phyloP scores from a whole-genome alignment of 1,139 yeast species.

The Meyerozyma guilliermondii region DNA sequence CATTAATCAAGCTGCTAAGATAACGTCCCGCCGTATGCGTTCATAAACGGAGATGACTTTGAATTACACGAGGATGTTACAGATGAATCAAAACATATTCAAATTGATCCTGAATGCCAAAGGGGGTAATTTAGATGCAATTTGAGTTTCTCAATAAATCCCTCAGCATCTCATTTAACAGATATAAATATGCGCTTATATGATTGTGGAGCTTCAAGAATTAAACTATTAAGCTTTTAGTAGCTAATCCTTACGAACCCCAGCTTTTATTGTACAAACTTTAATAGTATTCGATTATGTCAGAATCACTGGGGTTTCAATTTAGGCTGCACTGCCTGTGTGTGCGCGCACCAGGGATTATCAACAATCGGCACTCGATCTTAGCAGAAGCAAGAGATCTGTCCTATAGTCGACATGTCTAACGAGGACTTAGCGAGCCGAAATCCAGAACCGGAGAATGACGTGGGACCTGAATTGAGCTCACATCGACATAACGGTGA shows the following conservation, averaged over 20 bases:
- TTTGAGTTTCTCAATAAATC: no score
- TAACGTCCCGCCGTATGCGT: no score
- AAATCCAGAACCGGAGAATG: not conserved
- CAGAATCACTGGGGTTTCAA: not conserved
- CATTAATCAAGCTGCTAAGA: no score
- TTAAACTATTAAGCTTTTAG: not conserved
- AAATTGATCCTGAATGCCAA: no score
- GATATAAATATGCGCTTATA: no score
- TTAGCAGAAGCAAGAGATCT: not conserved
- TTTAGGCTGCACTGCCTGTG: not conserved
- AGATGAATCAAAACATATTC: no score
- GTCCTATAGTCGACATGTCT: not conserved
- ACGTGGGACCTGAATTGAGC: not conserved
- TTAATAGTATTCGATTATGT: not conserved
- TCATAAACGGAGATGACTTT: no score
- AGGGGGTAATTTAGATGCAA: no score
- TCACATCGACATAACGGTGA: not conserved
- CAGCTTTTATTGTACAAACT: no score
- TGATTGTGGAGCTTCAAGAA: not conserved
- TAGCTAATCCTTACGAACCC: no score
- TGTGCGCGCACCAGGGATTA: slow-evolving; percentile 1
- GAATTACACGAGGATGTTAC: no score
- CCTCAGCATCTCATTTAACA: no score
- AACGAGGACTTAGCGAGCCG: not conserved
- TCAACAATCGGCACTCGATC: not conserved